Conservation (phyloP, 768 basidiomycete species). For the Rhodotorula babjevae region DNA sequence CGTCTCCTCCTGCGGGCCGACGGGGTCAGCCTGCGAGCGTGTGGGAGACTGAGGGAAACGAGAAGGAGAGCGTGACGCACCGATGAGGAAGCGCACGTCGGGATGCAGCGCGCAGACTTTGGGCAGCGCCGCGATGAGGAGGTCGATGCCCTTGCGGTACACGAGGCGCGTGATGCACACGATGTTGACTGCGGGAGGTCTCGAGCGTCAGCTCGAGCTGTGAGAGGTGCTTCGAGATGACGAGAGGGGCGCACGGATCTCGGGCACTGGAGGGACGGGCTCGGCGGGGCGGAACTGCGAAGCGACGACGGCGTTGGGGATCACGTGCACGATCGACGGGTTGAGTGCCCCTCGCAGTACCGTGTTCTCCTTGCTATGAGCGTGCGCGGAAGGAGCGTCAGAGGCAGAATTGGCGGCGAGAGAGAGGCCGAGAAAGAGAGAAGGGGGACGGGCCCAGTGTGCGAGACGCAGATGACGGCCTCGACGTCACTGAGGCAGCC, state of each 20-base stretch:
- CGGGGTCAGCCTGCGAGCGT: not conserved
- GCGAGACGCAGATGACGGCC: conserved; percentile 90
- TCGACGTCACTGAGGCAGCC: conserved; percentile 85
- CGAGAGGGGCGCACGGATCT: conserved; percentile 13
- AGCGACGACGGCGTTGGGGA: conserved; percentile 85
- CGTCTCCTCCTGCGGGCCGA: conserved; percentile 69
- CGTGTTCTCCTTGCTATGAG: conserved; percentile 85
- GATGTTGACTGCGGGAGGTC: conserved; percentile 64
- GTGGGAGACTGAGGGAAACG: too few relatives aligned
- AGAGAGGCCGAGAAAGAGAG: conserved; percentile 7
- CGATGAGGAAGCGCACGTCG: conserved; percentile 81
- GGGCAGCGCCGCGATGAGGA: conserved; percentile 86
- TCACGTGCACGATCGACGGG: conserved; percentile 71
- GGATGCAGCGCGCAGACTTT: conserved; percentile 79
- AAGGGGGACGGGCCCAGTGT: conserved; percentile 68
- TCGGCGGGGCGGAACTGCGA: conserved; percentile 73
- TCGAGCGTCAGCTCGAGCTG: not conserved
- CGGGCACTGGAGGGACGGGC: conserved; percentile 51
- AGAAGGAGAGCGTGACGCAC: conserved; percentile 51
- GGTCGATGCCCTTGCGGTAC: conserved; percentile 93
- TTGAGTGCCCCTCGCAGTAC: conserved; percentile 78
- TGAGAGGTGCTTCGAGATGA: not conserved
- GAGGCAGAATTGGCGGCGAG: not conserved
- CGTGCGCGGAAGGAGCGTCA: not conserved
- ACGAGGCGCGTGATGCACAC: conserved; percentile 84